Evolutionary conservation across 257 asterid species (phyloP).

Genomic region (Salvia hispanica): DNA sequence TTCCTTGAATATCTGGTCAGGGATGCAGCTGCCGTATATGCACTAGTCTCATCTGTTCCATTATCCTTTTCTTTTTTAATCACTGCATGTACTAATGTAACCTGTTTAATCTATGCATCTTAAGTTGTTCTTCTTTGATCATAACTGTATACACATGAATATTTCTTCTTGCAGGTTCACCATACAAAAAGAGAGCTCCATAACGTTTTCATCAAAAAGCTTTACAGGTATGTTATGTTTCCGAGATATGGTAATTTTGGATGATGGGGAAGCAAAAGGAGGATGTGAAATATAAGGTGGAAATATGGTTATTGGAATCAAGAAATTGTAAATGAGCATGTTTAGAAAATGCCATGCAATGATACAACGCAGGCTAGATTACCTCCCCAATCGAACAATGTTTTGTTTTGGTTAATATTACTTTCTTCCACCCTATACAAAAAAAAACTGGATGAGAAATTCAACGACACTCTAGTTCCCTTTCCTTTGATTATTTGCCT

Average conservation of each 20-base stretch:
- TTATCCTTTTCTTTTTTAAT: background rate
- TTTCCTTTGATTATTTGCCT: background rate
- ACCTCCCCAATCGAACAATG: background rate
- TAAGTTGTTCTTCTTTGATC: conserved; percentile 6
- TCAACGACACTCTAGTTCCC: background rate
- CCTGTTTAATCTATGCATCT: background rate
- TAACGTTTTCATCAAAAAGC: conserved; percentile 81
- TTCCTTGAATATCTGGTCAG: conserved; percentile 7
- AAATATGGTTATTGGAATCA: conserved; percentile 19
- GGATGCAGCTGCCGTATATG: background rate
- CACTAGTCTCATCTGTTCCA: background rate
- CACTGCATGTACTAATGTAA: background rate
- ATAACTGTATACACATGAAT: conserved; percentile 10
- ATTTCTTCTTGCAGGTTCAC: conserved; percentile 64
- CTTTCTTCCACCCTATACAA: background rate
- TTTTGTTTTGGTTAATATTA: background rate
- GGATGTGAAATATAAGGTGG: conserved; percentile 11
- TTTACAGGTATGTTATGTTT: conserved; percentile 72
- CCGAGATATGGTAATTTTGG: background rate
- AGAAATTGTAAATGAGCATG: background rate
- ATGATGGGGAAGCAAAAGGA: conserved; percentile 14
- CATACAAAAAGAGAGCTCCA: conserved; percentile 96
- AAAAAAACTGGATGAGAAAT: background rate
- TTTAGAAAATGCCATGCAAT: background rate
- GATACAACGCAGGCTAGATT: conserved; percentile 8